Percentiles rank a stretch among this genome's conserved stretches.
phyloP scores from a whole-genome alignment of 805 yeast species.

The Candida gorgasii region DNA sequence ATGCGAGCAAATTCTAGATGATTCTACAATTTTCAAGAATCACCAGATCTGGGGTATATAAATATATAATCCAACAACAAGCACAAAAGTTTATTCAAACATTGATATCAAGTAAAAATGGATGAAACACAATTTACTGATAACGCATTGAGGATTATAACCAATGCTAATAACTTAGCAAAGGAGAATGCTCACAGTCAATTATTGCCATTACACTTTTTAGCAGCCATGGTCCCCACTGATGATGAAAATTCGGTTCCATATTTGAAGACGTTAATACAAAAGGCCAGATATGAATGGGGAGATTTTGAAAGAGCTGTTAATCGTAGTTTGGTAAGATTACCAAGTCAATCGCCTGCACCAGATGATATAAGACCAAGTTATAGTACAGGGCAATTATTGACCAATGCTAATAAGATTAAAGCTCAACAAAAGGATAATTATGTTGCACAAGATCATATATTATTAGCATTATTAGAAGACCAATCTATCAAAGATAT shows the following conservation, averaged over 20 bases:
- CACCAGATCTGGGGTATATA: slow-evolving; percentile 10
- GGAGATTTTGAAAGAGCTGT: slow-evolving; percentile 73
- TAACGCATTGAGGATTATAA: slow-evolving; percentile 81
- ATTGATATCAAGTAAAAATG: slow-evolving; percentile 33
- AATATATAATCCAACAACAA: slow-evolving; percentile 6
- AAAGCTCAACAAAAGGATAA: slow-evolving; percentile 87
- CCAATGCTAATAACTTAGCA: slow-evolving; percentile 79
- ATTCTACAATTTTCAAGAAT: slow-evolving; percentile 14
- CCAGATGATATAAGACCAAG: slow-evolving; percentile 79
- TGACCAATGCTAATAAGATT: slow-evolving; percentile 73
- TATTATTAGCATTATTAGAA: slow-evolving; percentile 79
- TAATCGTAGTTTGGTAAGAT: slow-evolving; percentile 76
- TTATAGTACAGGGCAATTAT: slow-evolving; percentile 71
- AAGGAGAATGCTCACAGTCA: slow-evolving; percentile 82
- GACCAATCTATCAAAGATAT: slow-evolving; percentile 70
- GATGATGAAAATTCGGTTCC: slow-evolving; percentile 46
- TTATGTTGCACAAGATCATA: slow-evolving; percentile 92
- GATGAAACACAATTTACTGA: slow-evolving; percentile 86
- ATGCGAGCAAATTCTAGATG: slow-evolving; percentile 13
- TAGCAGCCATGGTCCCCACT: slow-evolving; percentile 85
- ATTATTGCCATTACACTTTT: slow-evolving; percentile 81
- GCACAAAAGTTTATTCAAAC: not conserved
- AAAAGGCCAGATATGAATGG: slow-evolving; percentile 89
- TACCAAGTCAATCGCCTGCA: slow-evolving; percentile 88
- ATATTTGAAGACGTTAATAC: slow-evolving; percentile 79